Percentiles rank a stretch among this genome's conserved stretches.
Evolutionary conservation across 2,329 filamentous ascomycete genomes (phyloP).

Genomic region (Pyricularia grisea): DNA sequence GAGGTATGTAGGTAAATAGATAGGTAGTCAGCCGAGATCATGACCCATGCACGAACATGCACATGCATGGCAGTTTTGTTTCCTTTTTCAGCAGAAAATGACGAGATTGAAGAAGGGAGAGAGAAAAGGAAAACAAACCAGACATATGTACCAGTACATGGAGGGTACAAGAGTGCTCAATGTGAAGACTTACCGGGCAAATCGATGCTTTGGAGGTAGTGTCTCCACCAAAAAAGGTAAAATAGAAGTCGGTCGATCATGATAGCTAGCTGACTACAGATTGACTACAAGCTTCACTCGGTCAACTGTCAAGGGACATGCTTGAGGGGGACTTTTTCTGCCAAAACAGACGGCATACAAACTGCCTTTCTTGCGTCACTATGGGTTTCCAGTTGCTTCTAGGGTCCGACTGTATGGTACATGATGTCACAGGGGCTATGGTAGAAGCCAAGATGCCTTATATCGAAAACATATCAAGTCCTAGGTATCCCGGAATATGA

Average conservation of each 20-base stretch:
- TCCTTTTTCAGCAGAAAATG: neutral
- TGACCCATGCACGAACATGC: neutral
- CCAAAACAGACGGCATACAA: neutral
- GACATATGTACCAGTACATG: neutral
- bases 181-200: neutral
- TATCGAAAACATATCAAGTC: neutral
- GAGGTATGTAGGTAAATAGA: neutral
- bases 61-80: neutral
- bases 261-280: neutral
- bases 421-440: neutral
- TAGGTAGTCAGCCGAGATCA: neutral
- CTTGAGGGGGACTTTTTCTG: neutral
- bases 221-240: neutral
- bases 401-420: neutral
- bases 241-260: neutral
- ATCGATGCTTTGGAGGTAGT: neutral
- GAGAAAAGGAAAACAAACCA: neutral
- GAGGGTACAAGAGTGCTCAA: neutral
- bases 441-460: neutral
- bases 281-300: neutral
- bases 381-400: neutral
- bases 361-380: neutral
- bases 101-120: neutral
- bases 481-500: neutral
- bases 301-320: neutral